A percentile compares a stretch with the other conserved stretches of the same genome.
Evolutionary conservation across 2,329 filamentous ascomycete species (phyloP).

Genomic region (Plectosphaerella cucumerina): DNA sequence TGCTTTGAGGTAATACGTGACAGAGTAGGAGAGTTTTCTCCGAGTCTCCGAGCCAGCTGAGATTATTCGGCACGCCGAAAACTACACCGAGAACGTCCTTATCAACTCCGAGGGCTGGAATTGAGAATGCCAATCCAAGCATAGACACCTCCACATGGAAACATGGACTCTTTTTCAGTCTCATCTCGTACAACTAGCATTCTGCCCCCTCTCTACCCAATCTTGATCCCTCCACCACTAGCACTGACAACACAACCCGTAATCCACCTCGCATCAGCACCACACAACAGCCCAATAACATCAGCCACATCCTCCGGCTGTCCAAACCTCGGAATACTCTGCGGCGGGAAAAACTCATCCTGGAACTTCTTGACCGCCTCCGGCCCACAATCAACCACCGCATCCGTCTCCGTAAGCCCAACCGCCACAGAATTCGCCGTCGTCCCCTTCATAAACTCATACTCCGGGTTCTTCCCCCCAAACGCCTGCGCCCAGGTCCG

Average conservation of each 20-base stretch:
- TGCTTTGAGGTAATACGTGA: too few species aligned
- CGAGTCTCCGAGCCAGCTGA: too few species aligned
- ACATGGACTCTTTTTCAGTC: too few species aligned
- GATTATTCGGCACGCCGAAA: too few species aligned
- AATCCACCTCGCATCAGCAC: slow-evolving; percentile 27
- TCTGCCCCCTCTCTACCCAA: slow-evolving; percentile 16
- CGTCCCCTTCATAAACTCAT: slow-evolving; percentile 27
- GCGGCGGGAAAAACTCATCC: slow-evolving; percentile 25
- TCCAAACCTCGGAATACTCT: slow-evolving; percentile 25
- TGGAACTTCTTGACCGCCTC: slow-evolving; percentile 25
- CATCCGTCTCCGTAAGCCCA: slow-evolving; percentile 27
- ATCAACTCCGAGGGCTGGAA: too few species aligned
- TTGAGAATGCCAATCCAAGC: too few species aligned
- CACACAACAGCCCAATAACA: slow-evolving; percentile 27
- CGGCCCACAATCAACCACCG: slow-evolving; percentile 24
- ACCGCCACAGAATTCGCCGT: slow-evolving; percentile 27
- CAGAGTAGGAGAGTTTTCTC: too few species aligned
- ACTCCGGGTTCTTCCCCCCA: slow-evolving; percentile 24
- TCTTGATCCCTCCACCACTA: slow-evolving; percentile 29
- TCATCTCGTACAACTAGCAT: too few species aligned
- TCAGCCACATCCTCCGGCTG: slow-evolving; percentile 30
- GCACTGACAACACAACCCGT: slow-evolving; percentile 29
- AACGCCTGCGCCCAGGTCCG: slow-evolving; percentile 30
- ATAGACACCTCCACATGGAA: too few species aligned
- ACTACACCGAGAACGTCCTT: too few species aligned